Base-by-base conservation (phyloP, 2,329 filamentous ascomycete species). In the Lachnellula occidentalis region DNA sequence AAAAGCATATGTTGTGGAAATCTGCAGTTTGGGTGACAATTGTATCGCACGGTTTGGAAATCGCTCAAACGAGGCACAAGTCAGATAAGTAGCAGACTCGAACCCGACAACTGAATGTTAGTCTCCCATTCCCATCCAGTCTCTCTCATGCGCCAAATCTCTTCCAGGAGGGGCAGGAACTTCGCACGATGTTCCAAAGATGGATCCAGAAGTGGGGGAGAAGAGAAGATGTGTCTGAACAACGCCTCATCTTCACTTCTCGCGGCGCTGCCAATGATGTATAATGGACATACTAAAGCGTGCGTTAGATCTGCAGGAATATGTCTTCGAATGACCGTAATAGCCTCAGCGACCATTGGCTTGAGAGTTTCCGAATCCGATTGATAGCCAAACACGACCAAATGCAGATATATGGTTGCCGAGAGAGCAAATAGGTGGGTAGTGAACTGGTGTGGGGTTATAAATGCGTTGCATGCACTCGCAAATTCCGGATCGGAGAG, bases 91-190 rank as follows among this genome's bases (percentile, higher is more conserved):
- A 64, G 47, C 11, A 63, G 47, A 48, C 57, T 54, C 17, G 43
- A 31, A 7, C 22, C 21, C 1, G 43, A 46, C 43, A 46, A 21
- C 22, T 46, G 43, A 31, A 46, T 46, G 43, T 27, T 31, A 8
- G 43, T 46, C 21, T 46, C 22, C 43, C 43, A 46, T 24, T 46
- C 21, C 43, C 43, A 46, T 24, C 43, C 43, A n/a, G 22, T 46
- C 22, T 50, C 9, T 39, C 61, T 60, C 45, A 39, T 53, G 11
- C 15, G 50, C 64, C 65, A 67, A 21, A 65, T 51, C 11, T 62
- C 54, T 58, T 67, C 63, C 19, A 68, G 45, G 42, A 63, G 45
- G 24, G 64, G 61, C n/a, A 67, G 39, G 27, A 67, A 60, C 36
- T 55, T 61, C 24, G 46, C 45, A 41, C 65, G 62, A 58, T 68